These are phyloP conservation scores for Phyllosticta capitalensis DNA, from an alignment of 2,329 filamentous ascomycete species.

Conservation along the genomic window DNA sequence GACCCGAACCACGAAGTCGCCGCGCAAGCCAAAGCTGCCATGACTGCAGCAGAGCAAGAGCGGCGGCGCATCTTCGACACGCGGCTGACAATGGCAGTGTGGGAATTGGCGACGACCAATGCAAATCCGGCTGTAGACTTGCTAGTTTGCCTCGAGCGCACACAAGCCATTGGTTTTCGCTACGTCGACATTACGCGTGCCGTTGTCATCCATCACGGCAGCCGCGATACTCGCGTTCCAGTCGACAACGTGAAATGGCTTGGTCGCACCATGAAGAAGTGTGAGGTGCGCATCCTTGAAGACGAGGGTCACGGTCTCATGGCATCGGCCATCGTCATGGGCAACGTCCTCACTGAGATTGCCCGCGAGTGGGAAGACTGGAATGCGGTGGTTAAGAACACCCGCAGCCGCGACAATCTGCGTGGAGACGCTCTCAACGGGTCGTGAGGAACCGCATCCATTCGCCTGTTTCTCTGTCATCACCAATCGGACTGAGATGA, in stretches of 20 bases:
- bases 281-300: slow-evolving; percentile 82
- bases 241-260: slow-evolving; percentile 95
- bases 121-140: slow-evolving; percentile 92
- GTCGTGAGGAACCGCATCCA: not conserved
- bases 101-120: slow-evolving; percentile 82
- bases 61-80: slow-evolving; percentile 69
- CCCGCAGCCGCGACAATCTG: slow-evolving; percentile 6
- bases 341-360: slow-evolving; percentile 87
- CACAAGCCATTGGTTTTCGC: slow-evolving; percentile 86
- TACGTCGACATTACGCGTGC: slow-evolving; percentile 92
- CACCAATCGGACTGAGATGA: too few relatives aligned
- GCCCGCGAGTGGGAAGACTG: slow-evolving; percentile 67
- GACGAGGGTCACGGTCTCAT: slow-evolving; percentile 92
- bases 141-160: slow-evolving; percentile 81
- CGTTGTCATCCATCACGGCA: slow-evolving; percentile 90
- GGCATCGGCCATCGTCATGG: slow-evolving; percentile 91
- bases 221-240: slow-evolving; percentile 80
- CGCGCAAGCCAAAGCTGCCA: slow-evolving; percentile 37
- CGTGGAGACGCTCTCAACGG: slow-evolving; percentile 1
- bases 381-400: slow-evolving; percentile 18
- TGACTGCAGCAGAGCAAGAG: slow-evolving; percentile 58
- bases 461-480: not conserved
- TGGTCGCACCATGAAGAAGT: slow-evolving; percentile 84
- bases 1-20: slow-evolving; percentile 24
- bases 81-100: slow-evolving; percentile 84